Evolutionary conservation across 78 protist species (phyloP).

Genomic region (Monocercomonoides exilis): DNA sequence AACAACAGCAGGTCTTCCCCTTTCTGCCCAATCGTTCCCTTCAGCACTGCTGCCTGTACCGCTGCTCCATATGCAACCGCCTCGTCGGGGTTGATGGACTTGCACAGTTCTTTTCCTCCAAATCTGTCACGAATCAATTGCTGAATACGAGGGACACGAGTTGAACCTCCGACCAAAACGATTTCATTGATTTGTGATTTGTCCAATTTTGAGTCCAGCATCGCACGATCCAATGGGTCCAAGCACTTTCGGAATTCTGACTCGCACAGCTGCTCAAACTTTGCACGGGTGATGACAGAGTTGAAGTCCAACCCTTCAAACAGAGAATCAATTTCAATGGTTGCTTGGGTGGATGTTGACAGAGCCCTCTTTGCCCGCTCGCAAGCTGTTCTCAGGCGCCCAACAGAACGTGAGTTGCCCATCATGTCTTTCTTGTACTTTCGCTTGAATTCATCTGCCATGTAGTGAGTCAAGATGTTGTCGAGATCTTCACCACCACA

Average conservation of each 20-base stretch:
- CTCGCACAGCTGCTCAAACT: neutral
- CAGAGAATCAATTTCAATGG: slow-evolving; percentile 32
- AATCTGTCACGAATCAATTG: neutral
- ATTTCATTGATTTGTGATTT: neutral
- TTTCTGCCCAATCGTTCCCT: neutral
- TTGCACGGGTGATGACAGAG: neutral
- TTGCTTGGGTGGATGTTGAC: slow-evolving; percentile 18
- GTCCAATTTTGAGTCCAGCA: slow-evolving; percentile 14
- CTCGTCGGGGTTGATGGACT: too few relatives aligned
- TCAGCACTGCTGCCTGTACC: neutral
- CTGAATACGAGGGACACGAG: neutral
- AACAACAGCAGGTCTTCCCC: slow-evolving; percentile 65
- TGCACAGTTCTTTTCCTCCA: too few relatives aligned
- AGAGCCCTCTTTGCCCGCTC: slow-evolving; percentile 21
- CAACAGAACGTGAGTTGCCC: neutral
- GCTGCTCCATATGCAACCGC: too few relatives aligned
- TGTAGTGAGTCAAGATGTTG: slow-evolving; percentile 18
- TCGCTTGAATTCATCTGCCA: neutral
- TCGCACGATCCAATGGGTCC: too few relatives aligned
- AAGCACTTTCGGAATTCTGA: too few relatives aligned
- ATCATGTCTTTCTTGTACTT: neutral
- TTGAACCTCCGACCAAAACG: slow-evolving; percentile 18
- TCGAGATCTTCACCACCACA: too few relatives aligned
- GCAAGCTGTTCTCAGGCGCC: neutral
- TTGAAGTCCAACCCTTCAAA: neutral